Evolutionary conservation across 2,329 filamentous ascomycete genomes (phyloP), one percentile per base, ranked within the genome.

Genomic region (Remersonia thermophila): DNA sequence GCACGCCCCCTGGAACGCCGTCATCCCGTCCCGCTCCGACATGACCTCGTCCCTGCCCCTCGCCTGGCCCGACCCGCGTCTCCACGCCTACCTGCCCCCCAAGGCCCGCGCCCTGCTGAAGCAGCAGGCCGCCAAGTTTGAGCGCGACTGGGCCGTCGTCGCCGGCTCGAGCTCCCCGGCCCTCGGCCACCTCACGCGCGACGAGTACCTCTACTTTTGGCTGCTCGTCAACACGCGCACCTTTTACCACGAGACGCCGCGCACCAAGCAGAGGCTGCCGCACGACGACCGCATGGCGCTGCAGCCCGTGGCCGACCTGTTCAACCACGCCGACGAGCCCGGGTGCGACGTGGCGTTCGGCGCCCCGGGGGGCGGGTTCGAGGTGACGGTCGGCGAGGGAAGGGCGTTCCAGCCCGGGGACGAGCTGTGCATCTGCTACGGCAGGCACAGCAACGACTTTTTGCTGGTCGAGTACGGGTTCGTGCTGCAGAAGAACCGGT

Each of bases 271-370:
- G 16, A 12, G 7, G 6, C 47, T 50, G 57, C 18, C 36, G 2
- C 26, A 13, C 3, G 48, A 55, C 69, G 79, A 83, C 47, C 72
- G 72, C 49, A 73, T 83, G 63, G 73, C 73, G 8, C 66, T 84
- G 46, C 78, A 77, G 54, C 81, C 81, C 1, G 77, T 83, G 26
- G 74, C 79, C 1, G 81, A 86, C 53, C 72, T 82, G 37, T 79
- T 85, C 62, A 86, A 73, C 47, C 69, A 71, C 49, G 53, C 60
- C 4, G 57, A 66, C 27, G 46, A 23, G 20, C 20, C 20, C 20
- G 20, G 20, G 5, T 23, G 20, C 20, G 20, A 23, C 20, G 20
- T 23, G 20, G 20, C 20, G 20, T 23, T 23, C 20, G 20, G 20
- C 20, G 20, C 20, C 5, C 20, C 20, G 5, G 5, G 20, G 5